A percentile compares a stretch with the other conserved stretches of the same genome.
Evolutionary conservation across 2,329 filamentous ascomycete species (phyloP).

Genomic region (Aureobasidium lini): DNA sequence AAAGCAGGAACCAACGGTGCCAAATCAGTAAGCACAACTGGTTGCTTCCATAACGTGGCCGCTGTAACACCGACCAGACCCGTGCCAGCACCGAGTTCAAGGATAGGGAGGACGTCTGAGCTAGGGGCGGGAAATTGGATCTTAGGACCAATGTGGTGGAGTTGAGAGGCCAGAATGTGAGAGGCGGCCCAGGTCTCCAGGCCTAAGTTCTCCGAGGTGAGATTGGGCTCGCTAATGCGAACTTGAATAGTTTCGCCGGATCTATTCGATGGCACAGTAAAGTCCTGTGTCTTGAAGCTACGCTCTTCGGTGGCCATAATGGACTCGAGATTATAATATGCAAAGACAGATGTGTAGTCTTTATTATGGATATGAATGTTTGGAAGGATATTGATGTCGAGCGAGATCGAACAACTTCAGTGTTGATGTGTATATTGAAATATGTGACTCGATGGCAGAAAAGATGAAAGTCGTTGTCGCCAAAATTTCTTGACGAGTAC

Average conservation of each 20-base stretch:
- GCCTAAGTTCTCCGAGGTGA: constrained; percentile 29
- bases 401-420: too few relatives aligned
- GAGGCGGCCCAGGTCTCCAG: constrained; percentile 35
- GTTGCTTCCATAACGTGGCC: constrained; percentile 25
- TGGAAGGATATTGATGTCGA: too few relatives aligned
- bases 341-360: too few relatives aligned
- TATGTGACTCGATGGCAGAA: background rate
- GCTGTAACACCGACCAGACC: constrained; percentile 32
- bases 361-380: too few relatives aligned
- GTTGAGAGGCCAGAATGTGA: constrained; percentile 28
- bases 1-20: constrained; percentile 27
- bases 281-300: constrained; percentile 2
- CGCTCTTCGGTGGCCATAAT: background rate
- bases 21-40: constrained; percentile 30
- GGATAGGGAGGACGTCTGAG: constrained; percentile 20
- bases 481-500: background rate
- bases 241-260: constrained; percentile 5
- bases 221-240: constrained; percentile 15
- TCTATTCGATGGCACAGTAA: constrained; percentile 1
- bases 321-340: too few relatives aligned
- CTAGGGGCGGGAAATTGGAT: constrained; percentile 14
- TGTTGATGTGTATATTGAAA: background rate
- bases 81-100: constrained; percentile 34
- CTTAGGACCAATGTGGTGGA: constrained; percentile 26
- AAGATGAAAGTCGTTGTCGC: background rate